Evolutionary conservation across 164 flowering plant genomes (phyloP).

Genomic region (Kingdonia uniflora): DNA sequence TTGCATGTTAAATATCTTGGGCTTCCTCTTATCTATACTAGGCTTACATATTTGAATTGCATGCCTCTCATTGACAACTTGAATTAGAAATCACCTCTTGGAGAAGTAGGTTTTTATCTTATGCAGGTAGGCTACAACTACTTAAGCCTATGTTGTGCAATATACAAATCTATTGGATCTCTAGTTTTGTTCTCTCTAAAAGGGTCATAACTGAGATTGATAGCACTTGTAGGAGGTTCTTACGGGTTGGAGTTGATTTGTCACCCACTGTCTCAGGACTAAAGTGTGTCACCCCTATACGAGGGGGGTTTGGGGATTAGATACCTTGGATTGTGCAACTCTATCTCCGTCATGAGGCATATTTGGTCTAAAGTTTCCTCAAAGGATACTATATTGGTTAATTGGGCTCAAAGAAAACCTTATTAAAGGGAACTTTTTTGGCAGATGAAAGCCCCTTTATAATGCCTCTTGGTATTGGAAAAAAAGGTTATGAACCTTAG

Average conservation of each 20-base stretch:
- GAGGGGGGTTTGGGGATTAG: background rate
- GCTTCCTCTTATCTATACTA: background rate
- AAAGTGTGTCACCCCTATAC: background rate
- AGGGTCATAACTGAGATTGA: too few relatives aligned
- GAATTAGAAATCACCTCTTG: background rate
- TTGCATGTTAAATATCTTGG: background rate
- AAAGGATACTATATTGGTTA: background rate
- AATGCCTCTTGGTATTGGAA: background rate
- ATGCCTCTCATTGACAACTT: background rate
- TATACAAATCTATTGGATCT: background rate
- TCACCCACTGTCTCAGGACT: background rate
- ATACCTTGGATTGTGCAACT: too few relatives aligned
- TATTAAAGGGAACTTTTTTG: too few relatives aligned
- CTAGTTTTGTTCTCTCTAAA: background rate
- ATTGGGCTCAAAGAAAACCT: background rate
- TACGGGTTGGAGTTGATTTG: background rate
- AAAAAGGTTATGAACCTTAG: background rate
- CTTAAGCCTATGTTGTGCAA: too few relatives aligned
- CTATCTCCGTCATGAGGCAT: too few relatives aligned
- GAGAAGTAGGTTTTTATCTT: background rate
- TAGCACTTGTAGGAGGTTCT: background rate
- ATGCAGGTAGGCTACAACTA: background rate
- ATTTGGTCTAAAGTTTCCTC: too few relatives aligned
- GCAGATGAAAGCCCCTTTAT: background rate
- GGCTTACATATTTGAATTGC: background rate